Evolutionary conservation across 192 early-diverging fungal species (phyloP).

Genomic region (Neocallimastix lanati): DNA sequence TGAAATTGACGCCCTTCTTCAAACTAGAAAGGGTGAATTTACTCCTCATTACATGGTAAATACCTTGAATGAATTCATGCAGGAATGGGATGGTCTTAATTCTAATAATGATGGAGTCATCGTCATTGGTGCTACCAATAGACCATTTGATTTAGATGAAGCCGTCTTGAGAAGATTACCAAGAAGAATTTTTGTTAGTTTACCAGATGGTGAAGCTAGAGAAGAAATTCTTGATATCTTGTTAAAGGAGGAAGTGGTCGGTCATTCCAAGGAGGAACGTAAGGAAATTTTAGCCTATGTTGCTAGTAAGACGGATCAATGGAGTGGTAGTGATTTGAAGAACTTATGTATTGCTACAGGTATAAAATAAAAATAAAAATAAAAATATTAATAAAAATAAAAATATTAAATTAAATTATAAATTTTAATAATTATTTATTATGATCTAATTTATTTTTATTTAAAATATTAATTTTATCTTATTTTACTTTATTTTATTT

Average conservation of each 20-base stretch:
- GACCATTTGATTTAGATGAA: constrained; percentile 93
- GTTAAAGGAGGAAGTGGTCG: constrained; percentile 57
- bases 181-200: constrained; percentile 54
- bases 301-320: constrained; percentile 52
- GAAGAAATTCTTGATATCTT: constrained; percentile 54
- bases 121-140: constrained; percentile 63
- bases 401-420: too few species aligned
- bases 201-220: constrained; percentile 63
- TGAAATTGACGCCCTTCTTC: constrained; percentile 83
- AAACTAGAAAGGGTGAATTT: constrained; percentile 32
- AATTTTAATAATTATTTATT: too few species aligned
- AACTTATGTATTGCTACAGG: constrained; percentile 80
- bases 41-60: constrained; percentile 40
- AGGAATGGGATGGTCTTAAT: constrained; percentile 82
- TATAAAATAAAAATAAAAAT: too few species aligned
- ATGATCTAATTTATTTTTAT: too few species aligned
- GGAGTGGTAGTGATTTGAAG: constrained; percentile 87
- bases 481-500: too few species aligned
- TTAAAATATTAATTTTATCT: too few species aligned
- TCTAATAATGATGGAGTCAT: constrained; percentile 12
- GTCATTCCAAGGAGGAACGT: constrained; percentile 19
- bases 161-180: constrained; percentile 84
- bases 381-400: too few species aligned
- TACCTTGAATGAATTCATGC: constrained; percentile 89
- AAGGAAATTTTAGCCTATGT: constrained; percentile 10